Base-by-base conservation (phyloP, 1,139 yeast species). In the Hansenula lynferdii region DNA sequence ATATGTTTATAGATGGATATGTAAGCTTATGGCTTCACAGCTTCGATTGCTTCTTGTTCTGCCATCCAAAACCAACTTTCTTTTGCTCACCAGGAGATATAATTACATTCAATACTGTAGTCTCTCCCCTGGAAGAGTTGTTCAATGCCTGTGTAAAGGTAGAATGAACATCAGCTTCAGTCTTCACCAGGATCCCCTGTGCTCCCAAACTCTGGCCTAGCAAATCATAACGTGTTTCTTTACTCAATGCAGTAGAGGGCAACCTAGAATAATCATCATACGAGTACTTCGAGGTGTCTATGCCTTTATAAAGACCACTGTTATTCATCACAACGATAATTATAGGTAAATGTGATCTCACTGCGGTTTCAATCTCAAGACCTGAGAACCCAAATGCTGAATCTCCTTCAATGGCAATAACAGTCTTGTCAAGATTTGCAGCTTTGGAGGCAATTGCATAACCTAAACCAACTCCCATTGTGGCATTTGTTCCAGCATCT, bases 301-400 rank as follows among this genome's bases (percentile, higher is more conserved):
- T 64, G 1, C 86, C 86, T 44, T 77, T 82, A 53, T 80, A 80
- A 1, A 80, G 76, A 1, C 86, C 86, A 28, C 80, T 72, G 53
- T 80, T 80, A 58, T 80, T 80, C 80, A 80, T 77, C 18, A 80
- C 76, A 21, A 75, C 64, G n/a, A 80, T 61, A 10, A 79, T 57
- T 46, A 78, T 57, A 3, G 80, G 80, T 27, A 79, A 56, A 8
- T 65, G 56, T 21, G 67, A 59, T 33, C 86, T 60, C 7, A 73
- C 76, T 2, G 81, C 74, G 0, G 86, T 80, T 48, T 80, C 86
- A 16, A 80, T 50, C 45, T 80, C 86, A 66, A 78, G 69, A 0
- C 75, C 83, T 3, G 82, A 74, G 51, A 80, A 80, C 1, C 86
- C 86, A 61, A 80, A 77, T 1, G 86, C 85, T 1, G 86, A 80